These are phyloP conservation scores for Macaranga tanarius DNA, from an alignment of 441 rosid species.

Conservation along the genomic window DNA sequence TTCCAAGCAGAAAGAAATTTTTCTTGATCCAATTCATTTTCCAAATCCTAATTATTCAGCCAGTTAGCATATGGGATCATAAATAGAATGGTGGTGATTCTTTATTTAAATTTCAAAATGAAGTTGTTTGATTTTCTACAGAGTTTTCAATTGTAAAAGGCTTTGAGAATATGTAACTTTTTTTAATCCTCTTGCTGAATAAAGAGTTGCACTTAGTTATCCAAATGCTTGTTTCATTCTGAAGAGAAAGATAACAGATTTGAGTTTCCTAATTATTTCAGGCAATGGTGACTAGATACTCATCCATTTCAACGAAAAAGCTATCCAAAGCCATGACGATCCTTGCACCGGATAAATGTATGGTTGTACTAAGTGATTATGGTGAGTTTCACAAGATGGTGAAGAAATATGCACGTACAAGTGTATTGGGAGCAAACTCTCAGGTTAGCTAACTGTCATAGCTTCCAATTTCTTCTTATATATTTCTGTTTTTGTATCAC, in stretches of 20 bases:
- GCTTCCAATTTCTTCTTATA: neutral
- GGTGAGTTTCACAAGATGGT: slow-evolving; percentile 63
- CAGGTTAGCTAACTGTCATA: slow-evolving; percentile 54
- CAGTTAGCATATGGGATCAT: too few relatives aligned
- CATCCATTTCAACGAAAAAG: slow-evolving; percentile 79
- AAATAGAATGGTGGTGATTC: too few relatives aligned
- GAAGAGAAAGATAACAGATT: too few relatives aligned
- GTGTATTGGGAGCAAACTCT: slow-evolving; percentile 60
- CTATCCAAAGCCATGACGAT: slow-evolving; percentile 64
- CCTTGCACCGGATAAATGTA: slow-evolving; percentile 63
- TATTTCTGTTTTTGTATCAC: neutral
- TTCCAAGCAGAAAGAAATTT: too few relatives aligned
- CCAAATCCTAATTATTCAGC: too few relatives aligned
- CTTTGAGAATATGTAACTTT: too few relatives aligned
- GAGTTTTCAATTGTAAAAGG: too few relatives aligned
- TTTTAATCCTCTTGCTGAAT: neutral
- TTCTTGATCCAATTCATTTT: neutral
- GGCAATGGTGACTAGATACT: slow-evolving; percentile 81
- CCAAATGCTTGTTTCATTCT: neutral
- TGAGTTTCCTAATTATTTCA: too few relatives aligned
- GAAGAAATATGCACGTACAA: slow-evolving; percentile 52
- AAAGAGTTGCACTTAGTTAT: neutral
- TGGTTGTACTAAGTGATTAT: slow-evolving; percentile 91
- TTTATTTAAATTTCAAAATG: too few relatives aligned
- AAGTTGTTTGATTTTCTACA: too few relatives aligned